Base-by-base conservation (phyloP, 2,329 filamentous ascomycete species). In the Dactylellina haptotyla region DNA sequence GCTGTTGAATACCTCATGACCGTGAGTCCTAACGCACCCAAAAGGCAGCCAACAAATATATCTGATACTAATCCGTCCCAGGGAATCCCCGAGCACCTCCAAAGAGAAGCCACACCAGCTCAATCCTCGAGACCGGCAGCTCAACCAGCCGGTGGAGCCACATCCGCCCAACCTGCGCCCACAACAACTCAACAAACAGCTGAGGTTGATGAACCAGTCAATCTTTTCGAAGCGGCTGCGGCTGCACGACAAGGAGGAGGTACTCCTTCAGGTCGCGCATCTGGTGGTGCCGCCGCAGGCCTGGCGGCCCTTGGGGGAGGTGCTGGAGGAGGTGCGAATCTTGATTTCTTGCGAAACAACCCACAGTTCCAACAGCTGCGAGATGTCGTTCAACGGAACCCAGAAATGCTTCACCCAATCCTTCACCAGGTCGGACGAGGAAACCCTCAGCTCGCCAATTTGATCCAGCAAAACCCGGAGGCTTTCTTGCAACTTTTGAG, bases 321-420 rank as follows among this genome's bases (percentile, higher is more conserved):
- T 59, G 81, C 82, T n/a, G 83, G n/a, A n/a, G n/a, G n/a, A n/a
- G n/a, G 80, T 25, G 90, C 90, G 25, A 96, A 93, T 79, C 87
- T 99, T 69, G 94, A 98, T 76, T 98, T 97, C 81, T 85, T 99
- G 64, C 90, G 95, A 79, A 92, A 93, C 82, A 98, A 98, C 81
- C 90, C 93, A 23, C 94, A 98, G 82, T 99, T 99, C 83, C 95
- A 98, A 83, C 95, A 99, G 83, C 87, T 99, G 72, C 90, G 95
- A 75, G 93, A 97, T 83, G 90, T 99, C 20, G 94, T 99, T 46
- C 95, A 99, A 83, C 93, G 97, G 81, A 92, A 98, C 81, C 95
- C 95, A 16, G 91, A 95, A 81, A 99, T 99, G 95, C 89, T 99
- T 20, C 95, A 99, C 84, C 94, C 95, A 4, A 98, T 99, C 77